Evolutionary conservation across 768 basidiomycete genomes (phyloP).

Genomic region (Auricularia cornea): DNA sequence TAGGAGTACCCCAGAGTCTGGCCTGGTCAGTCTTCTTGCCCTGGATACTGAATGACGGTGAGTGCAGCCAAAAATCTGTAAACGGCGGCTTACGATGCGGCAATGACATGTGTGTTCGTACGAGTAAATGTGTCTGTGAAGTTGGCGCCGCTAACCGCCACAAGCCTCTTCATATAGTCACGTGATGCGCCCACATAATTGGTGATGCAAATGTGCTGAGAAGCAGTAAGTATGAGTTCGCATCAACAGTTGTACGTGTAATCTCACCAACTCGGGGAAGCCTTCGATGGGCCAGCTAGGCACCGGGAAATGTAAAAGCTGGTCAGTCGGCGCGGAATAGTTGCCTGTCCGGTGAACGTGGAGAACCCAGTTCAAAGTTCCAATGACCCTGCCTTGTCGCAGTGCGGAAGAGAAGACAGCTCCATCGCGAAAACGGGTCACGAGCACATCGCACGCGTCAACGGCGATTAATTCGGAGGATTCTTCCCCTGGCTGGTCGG

Average conservation of each 20-base stretch:
- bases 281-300: slow-evolving; percentile 52
- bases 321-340: slow-evolving; percentile 56
- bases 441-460: slow-evolving; percentile 57
- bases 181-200: slow-evolving; percentile 83
- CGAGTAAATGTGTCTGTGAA: slow-evolving; percentile 79
- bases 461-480: slow-evolving; percentile 27
- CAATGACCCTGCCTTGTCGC: slow-evolving; percentile 52
- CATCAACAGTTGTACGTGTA: background rate
- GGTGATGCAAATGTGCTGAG: slow-evolving; percentile 80
- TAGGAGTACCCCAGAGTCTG: slow-evolving; percentile 68
- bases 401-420: slow-evolving; percentile 57
- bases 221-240: background rate
- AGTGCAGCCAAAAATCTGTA: too few relatives aligned
- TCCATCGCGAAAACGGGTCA: slow-evolving; percentile 63
- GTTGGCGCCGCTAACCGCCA: slow-evolving; percentile 62
- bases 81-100: slow-evolving; percentile 74
- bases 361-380: slow-evolving; percentile 77
- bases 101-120: slow-evolving; percentile 71
- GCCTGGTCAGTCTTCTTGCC: slow-evolving; percentile 67
- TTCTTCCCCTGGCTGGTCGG: slow-evolving; percentile 15
- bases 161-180: slow-evolving; percentile 82
- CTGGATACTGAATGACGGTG: slow-evolving; percentile 8
- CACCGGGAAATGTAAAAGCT: slow-evolving; percentile 78
- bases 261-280: slow-evolving; percentile 53
- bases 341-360: slow-evolving; percentile 60